Conservation (phyloP, 2,329 filamentous ascomycete genomes). For the Endocalyx cinctus region DNA sequence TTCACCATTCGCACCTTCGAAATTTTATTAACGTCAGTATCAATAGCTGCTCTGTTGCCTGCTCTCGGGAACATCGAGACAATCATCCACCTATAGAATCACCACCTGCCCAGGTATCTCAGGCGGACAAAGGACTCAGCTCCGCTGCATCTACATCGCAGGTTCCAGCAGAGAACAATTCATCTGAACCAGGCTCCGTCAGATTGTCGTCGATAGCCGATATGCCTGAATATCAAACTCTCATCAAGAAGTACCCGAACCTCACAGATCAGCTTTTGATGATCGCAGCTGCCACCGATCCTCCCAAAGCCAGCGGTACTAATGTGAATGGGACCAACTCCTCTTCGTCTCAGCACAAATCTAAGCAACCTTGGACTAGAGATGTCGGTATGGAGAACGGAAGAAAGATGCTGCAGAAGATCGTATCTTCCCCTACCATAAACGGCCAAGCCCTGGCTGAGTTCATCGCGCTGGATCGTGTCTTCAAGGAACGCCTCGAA, state of each 20-base stretch:
- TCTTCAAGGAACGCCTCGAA: constrained; percentile 27
- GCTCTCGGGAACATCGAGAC: constrained; percentile 48
- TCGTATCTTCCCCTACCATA: constrained; percentile 45
- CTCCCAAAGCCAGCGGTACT: constrained; percentile 14
- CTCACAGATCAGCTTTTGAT: constrained; percentile 20
- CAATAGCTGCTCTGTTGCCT: constrained; percentile 54
- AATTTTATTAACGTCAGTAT: constrained; percentile 3
- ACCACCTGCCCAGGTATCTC: not conserved
- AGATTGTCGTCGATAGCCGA: constrained; percentile 19
- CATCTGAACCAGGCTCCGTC: constrained; percentile 1
- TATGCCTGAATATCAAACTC: constrained; percentile 22
- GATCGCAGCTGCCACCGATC: constrained; percentile 27
- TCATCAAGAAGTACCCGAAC: constrained; percentile 24
- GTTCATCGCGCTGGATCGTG: constrained; percentile 54
- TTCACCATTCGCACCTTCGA: not conserved
- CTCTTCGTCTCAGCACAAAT: no score
- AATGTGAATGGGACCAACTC: constrained; percentile 1
- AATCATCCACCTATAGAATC: constrained; percentile 42
- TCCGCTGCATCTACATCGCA: not conserved
- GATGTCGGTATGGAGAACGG: constrained; percentile 55
- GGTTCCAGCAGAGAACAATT: not conserved
- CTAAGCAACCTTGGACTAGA: constrained; percentile 47
- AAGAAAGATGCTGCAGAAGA: constrained; percentile 47
- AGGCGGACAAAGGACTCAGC: not conserved
- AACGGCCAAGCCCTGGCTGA: constrained; percentile 57